Conservation (phyloP, 163 green algal genomes). For the Scenedesmus sp. region DNA sequence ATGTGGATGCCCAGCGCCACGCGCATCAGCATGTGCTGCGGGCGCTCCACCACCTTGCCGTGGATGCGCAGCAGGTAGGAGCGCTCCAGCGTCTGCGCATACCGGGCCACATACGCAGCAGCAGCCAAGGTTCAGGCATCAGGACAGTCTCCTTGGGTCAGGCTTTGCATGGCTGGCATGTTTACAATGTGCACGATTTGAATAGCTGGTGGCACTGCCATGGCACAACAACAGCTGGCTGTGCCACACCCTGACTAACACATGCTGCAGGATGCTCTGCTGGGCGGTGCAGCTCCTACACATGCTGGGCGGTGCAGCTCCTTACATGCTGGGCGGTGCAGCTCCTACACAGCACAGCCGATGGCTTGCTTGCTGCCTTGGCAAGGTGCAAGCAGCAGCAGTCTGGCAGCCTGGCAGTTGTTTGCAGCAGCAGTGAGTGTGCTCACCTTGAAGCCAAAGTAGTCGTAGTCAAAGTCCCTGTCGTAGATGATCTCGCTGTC, state of each 20-base stretch:
- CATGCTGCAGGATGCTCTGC: no score
- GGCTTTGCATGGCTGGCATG: background rate
- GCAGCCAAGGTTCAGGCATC: no score
- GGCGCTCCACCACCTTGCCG: conserved; percentile 96
- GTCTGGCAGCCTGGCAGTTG: background rate
- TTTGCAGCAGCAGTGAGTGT: background rate
- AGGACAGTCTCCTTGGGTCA: background rate
- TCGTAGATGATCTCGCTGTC: conserved; percentile 99
- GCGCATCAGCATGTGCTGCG: conserved; percentile 99
- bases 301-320: no score
- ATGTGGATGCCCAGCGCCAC: conserved; percentile 98
- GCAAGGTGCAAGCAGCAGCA: background rate
- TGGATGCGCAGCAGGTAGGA: conserved; percentile 98
- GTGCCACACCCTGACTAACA: no score
- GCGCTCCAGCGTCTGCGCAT: conserved; percentile 94
- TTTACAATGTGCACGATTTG: background rate
- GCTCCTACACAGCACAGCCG: no score
- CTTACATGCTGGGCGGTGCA: no score
- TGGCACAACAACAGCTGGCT: background rate
- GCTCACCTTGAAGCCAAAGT: conserved; percentile 99
- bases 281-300: no score
- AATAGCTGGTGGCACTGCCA: background rate
- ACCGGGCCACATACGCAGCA: background rate
- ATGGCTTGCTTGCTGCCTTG: no score
- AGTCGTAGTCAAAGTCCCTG: conserved; percentile 99